These are phyloP conservation scores for Alternaria novae-zelandiae DNA, from an alignment of 2,329 filamentous ascomycete genomes.

Conservation along the genomic window DNA sequence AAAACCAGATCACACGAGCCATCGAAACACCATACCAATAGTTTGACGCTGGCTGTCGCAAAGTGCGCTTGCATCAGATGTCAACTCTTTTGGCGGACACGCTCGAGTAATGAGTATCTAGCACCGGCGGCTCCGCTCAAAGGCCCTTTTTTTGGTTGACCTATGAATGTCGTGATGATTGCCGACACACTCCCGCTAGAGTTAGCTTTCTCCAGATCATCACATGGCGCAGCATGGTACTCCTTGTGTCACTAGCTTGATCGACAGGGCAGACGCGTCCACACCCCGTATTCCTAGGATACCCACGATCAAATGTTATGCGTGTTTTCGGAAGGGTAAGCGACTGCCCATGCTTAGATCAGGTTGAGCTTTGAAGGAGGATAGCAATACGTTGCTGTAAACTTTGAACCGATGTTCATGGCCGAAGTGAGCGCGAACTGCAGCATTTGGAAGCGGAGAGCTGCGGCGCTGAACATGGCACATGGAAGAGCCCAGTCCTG, in stretches of 20 bases:
- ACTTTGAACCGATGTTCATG: background rate
- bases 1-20: background rate
- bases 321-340: background rate
- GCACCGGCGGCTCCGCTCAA: background rate
- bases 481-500: background rate
- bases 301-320: background rate
- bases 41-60: background rate
- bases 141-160: background rate
- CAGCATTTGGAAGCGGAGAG: background rate
- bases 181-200: background rate
- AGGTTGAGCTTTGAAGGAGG: background rate
- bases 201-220: background rate
- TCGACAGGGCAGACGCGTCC: background rate
- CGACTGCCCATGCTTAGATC: background rate
- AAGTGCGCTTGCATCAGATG: background rate
- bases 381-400: background rate
- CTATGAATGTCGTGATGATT: background rate
- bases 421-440: background rate
- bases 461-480: background rate
- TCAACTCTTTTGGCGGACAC: background rate
- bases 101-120: background rate
- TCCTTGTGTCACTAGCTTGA: background rate
- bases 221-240: background rate
- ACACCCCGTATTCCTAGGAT: background rate
- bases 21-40: background rate